phyloP scores from a whole-genome alignment of 2,329 filamentous ascomycete species.

The Phialophora macrospora region DNA sequence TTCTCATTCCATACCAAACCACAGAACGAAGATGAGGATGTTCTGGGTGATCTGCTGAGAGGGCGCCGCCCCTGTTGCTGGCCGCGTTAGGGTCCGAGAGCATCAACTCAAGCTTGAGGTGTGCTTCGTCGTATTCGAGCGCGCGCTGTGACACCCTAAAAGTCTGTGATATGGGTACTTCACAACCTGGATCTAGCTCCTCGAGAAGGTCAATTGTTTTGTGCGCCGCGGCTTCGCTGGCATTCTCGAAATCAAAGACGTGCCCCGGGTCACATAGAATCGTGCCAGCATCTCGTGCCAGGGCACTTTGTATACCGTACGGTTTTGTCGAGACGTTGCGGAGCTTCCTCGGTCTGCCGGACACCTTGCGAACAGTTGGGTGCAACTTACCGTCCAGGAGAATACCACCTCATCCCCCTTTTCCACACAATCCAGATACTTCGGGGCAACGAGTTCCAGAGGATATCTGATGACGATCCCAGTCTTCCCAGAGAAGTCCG shows the following conservation, averaged over 20 bases:
- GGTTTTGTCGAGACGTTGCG: conserved; percentile 8
- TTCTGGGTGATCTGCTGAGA: neutral
- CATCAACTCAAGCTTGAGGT: conserved; percentile 3
- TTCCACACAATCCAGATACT: conserved; percentile 7
- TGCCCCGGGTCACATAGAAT: neutral
- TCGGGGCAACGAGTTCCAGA: neutral
- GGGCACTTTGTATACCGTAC: neutral
- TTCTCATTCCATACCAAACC: conserved; percentile 4
- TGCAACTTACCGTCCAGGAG: conserved; percentile 4
- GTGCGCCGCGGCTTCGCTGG: neutral
- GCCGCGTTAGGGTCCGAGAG: neutral
- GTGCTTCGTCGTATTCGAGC: neutral
- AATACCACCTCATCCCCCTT: conserved; percentile 3
- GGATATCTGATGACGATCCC: neutral
- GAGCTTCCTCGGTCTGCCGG: neutral
- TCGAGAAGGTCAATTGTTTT: conserved; percentile 5
- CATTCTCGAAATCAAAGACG: conserved; percentile 3
- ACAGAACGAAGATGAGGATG: neutral
- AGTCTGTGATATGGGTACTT: conserved; percentile 6
- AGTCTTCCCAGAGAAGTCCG: conserved; percentile 1
- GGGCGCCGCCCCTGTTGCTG: neutral
- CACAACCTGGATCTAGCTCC: neutral
- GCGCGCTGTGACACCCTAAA: conserved; percentile 3
- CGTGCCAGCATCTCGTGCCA: neutral
- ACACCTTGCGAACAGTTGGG: neutral